Percentiles rank a stretch among this genome's conserved stretches.
phyloP scores from a whole-genome alignment of 768 basidiomycete species.

The Stropharia rugosoannulata region DNA sequence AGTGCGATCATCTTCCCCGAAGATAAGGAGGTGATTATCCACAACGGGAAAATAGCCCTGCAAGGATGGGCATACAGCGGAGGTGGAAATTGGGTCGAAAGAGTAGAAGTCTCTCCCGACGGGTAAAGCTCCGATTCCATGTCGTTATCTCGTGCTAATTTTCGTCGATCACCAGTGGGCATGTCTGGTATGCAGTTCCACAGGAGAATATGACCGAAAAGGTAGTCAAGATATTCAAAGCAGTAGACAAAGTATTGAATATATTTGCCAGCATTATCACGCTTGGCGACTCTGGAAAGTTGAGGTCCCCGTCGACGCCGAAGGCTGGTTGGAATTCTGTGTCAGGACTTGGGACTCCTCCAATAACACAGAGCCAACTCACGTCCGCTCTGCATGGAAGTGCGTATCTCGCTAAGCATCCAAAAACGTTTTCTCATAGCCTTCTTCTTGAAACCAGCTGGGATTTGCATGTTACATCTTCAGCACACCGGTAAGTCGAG shows the following conservation, averaged over 20 bases:
- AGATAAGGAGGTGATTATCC: slow-evolving; percentile 16
- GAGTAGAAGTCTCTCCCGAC: slow-evolving; percentile 15
- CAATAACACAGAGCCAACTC: slow-evolving; percentile 13
- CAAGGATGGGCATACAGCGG: slow-evolving; percentile 16
- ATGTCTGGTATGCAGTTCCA: slow-evolving; percentile 14
- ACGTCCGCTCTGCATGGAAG: slow-evolving; percentile 17
- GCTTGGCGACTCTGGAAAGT: slow-evolving; percentile 15
- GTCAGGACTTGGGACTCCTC: slow-evolving; percentile 15
- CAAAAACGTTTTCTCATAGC: background rate
- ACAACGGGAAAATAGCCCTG: slow-evolving; percentile 6
- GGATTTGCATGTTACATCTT: slow-evolving; percentile 15
- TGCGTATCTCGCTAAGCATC: background rate
- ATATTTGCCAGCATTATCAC: slow-evolving; percentile 2
- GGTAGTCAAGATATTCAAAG: background rate
- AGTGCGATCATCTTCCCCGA: slow-evolving; percentile 15
- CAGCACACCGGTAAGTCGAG: slow-evolving; percentile 4
- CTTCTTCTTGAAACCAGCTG: background rate
- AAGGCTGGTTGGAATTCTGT: slow-evolving; percentile 13
- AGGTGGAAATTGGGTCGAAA: slow-evolving; percentile 16
- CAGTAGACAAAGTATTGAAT: background rate
- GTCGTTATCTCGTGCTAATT: background rate
- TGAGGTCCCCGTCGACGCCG: slow-evolving; percentile 14
- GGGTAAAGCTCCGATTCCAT: background rate
- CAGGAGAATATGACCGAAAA: slow-evolving; percentile 14
- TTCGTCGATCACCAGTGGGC: background rate